phyloP scores from a whole-genome alignment of 805 yeast genomes.

The Isabelozyma gotoi region DNA sequence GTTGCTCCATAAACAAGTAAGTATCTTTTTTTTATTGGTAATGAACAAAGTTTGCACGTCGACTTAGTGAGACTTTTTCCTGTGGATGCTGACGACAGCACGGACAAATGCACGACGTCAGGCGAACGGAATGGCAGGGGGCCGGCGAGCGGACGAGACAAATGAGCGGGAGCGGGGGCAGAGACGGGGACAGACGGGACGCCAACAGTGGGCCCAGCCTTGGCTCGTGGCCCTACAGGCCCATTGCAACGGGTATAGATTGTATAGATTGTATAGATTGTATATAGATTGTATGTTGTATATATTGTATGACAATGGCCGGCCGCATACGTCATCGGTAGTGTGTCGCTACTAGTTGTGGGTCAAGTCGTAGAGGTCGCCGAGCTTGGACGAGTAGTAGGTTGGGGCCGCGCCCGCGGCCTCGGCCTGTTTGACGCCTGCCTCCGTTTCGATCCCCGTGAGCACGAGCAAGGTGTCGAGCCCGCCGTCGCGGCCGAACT shows the following conservation, averaged over 20 bases:
- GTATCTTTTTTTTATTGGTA: neutral
- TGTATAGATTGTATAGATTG: no score
- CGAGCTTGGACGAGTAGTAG: conserved; percentile 66
- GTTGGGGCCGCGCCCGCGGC: conserved; percentile 49
- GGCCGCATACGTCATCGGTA: neutral
- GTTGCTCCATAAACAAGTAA: neutral
- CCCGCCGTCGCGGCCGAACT: conserved; percentile 85
- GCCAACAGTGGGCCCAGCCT: no score
- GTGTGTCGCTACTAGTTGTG: conserved; percentile 1
- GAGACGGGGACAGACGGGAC: no score
- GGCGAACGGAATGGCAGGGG: no score
- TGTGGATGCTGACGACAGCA: neutral
- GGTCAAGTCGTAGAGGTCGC: conserved; percentile 69
- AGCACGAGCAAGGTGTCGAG: conserved; percentile 84
- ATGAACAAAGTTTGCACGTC: neutral
- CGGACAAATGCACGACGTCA: no score
- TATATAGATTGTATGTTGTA: no score
- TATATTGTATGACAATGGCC: no score
- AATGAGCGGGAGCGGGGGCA: no score
- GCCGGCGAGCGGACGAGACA: no score
- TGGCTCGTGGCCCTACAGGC: no score
- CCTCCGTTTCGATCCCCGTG: conserved; percentile 86
- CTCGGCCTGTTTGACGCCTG: conserved; percentile 44
- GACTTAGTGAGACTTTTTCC: neutral
- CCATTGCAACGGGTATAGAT: no score